Base-by-base conservation (phyloP, 306 rosid genomes). In the Vigna radiata region DNA sequence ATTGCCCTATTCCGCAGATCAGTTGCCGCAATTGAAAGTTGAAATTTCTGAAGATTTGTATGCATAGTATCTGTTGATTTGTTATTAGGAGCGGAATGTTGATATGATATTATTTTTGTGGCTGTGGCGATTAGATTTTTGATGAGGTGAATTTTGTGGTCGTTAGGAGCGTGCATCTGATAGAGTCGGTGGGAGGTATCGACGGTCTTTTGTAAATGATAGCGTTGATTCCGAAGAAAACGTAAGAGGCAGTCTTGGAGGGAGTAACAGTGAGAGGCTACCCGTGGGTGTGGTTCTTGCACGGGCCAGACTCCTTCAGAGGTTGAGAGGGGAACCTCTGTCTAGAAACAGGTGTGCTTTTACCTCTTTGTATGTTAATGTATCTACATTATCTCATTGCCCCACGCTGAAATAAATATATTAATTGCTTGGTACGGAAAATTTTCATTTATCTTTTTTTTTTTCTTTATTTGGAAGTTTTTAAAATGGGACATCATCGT, bases 261-360 rank as follows among this genome's bases (percentile, higher is more conserved):
- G 79, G 76, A 86, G 16, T 79, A 84, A 64, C n/a, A 74, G 69
- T 61, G 91, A 86, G 27, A 90, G 96, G 78, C 87, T 94, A 36
- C 98, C 98, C 5, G 89, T 85, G 1, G 85, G 90, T 29, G 98
- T 94, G 44, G 48, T 90, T 29, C 95, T 90, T 68, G 98, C 98
- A 37, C 80, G 96, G 81, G 93, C 84, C 65, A 88, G 98, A 84
- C 93, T 95, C 72, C 78, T 91, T 64, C 93, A 90, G 88, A 88
- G 98, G 86, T 63, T 95, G 84, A 89, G 98, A 81, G 97, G 93
- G 43, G 85, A 76, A 39, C 84, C 96, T 68, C 72, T 77, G 16
- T 78, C 89, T 7, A 65, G 52, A 65, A 79, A 64, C 93, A 89
- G 96, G 98, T 91, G 77, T 74, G 86, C 59, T 60, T 52, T 70